Conservation (phyloP, 1,284 basidiomycete species). For the Neotropicomus parvogracilis region DNA sequence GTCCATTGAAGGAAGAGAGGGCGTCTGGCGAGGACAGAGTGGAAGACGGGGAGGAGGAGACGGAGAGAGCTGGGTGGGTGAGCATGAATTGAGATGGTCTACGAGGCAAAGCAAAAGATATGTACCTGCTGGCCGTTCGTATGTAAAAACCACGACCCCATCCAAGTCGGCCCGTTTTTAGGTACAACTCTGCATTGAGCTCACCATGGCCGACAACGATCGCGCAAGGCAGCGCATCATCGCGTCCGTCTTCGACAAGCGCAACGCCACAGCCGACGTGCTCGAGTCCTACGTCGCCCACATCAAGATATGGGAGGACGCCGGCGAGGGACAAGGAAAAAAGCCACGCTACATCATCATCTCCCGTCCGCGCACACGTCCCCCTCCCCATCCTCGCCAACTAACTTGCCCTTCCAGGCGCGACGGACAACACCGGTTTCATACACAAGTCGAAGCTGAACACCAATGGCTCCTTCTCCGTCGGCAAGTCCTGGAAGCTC, state of each 20-base stretch:
- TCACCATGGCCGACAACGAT: slow-evolving; percentile 54
- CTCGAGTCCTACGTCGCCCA: slow-evolving; percentile 82
- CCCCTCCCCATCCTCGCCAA: not conserved
- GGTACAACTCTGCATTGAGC: slow-evolving; percentile 1
- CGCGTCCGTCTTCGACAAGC: slow-evolving; percentile 75
- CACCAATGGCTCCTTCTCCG: slow-evolving; percentile 91
- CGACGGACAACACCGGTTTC: slow-evolving; percentile 61
- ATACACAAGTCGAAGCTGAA: slow-evolving; percentile 97
- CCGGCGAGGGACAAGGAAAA: slow-evolving; percentile 59
- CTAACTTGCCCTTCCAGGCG: slow-evolving; percentile 42
- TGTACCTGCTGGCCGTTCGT: slow-evolving; percentile 20
- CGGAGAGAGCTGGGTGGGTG: slow-evolving; percentile 19
- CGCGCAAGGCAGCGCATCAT: slow-evolving; percentile 66
- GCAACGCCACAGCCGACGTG: slow-evolving; percentile 56
- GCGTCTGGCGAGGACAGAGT: slow-evolving; percentile 32
- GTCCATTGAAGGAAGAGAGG: slow-evolving; percentile 31
- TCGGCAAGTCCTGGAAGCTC: slow-evolving; percentile 95
- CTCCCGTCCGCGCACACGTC: slow-evolving; percentile 60
- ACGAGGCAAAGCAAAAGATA: not conserved
- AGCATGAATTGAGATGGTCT: slow-evolving; percentile 2
- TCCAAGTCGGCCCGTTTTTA: slow-evolving; percentile 9
- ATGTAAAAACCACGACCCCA: slow-evolving; percentile 2
- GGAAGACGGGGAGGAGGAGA: slow-evolving; percentile 23
- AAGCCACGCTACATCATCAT: slow-evolving; percentile 87
- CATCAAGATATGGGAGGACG: slow-evolving; percentile 87